phyloP scores from a whole-genome alignment of 129 eudicot species.

The Cynara cardunculus region DNA sequence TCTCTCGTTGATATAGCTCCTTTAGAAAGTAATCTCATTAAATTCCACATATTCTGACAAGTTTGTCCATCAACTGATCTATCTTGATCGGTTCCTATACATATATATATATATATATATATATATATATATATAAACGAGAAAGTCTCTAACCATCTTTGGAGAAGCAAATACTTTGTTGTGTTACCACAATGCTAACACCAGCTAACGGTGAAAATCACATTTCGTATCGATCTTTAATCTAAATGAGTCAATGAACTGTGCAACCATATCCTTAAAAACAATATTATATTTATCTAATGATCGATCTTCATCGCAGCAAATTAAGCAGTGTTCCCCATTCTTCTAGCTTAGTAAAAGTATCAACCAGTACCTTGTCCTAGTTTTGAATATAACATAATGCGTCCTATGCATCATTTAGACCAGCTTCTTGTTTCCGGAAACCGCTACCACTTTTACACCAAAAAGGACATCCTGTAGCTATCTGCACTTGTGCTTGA shows the following conservation, averaged over 20 bases:
- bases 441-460: background rate
- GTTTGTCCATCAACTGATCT: background rate
- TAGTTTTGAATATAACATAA: background rate
- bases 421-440: background rate
- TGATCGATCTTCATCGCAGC: background rate
- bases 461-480: conserved; percentile 2
- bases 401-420: background rate
- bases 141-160: background rate
- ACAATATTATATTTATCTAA: background rate
- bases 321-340: background rate
- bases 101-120: too few species aligned
- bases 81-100: background rate
- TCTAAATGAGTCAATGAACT: background rate
- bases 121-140: background rate
- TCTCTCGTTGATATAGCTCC: background rate
- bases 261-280: background rate
- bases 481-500: background rate
- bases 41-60: background rate
- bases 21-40: background rate
- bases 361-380: background rate
- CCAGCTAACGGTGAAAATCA: background rate
- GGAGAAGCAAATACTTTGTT: background rate
- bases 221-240: background rate
- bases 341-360: background rate
- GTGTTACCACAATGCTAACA: background rate